phyloP scores from a whole-genome alignment of 2,329 filamentous ascomycete species.

The Alternaria sp. region DNA sequence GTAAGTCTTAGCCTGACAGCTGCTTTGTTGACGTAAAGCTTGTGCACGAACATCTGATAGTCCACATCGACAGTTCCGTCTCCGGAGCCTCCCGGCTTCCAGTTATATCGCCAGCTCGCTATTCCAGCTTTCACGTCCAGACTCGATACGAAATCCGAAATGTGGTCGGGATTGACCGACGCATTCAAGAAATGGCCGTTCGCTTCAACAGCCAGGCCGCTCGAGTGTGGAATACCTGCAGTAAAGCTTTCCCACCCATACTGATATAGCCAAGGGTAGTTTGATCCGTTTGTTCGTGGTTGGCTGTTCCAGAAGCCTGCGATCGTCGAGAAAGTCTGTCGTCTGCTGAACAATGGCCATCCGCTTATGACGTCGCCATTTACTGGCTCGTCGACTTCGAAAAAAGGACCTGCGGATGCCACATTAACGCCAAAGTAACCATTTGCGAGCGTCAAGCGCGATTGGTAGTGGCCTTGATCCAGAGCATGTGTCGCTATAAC shows the following conservation, averaged over 20 bases:
- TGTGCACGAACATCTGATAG: conserved; percentile 74
- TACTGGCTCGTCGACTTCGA: conserved; percentile 63
- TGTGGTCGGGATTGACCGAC: conserved; percentile 65
- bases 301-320: conserved; percentile 73
- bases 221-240: conserved; percentile 75
- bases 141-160: conserved; percentile 68
- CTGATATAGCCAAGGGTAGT: conserved; percentile 74
- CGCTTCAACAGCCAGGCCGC: conserved; percentile 66
- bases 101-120: conserved; percentile 71
- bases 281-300: conserved; percentile 66
- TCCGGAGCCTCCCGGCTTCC: conserved; percentile 62
- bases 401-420: conserved; percentile 69
- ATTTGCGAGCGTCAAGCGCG: conserved; percentile 63
- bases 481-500: conserved; percentile 62
- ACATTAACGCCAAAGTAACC: conserved; percentile 72
- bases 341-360: conserved; percentile 71
- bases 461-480: conserved; percentile 68
- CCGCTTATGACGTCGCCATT: conserved; percentile 67
- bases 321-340: conserved; percentile 73
- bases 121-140: conserved; percentile 71
- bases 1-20: conserved; percentile 68
- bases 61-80: conserved; percentile 64
- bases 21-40: conserved; percentile 68
- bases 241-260: conserved; percentile 77
- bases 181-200: conserved; percentile 67